Conservation (phyloP, 495 filamentous ascomycete species). For the Penicillium robsamsonii region DNA sequence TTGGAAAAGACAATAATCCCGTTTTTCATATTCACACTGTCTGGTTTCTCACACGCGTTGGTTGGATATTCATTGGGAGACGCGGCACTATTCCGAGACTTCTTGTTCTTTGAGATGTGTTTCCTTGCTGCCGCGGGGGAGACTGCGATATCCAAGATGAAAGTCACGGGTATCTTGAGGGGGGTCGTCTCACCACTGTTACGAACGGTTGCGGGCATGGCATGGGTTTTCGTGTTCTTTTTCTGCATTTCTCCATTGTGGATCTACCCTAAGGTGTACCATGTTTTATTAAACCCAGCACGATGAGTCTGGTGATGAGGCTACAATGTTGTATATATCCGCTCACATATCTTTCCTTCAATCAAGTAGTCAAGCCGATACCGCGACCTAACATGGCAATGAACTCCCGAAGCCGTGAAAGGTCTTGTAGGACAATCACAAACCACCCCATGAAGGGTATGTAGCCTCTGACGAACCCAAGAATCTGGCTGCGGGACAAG, state of each 20-base stretch:
- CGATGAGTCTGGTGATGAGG: not conserved
- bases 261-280: not conserved
- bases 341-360: not conserved
- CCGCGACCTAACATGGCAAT: not conserved
- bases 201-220: not conserved
- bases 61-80: slow-evolving; percentile 1
- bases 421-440: not conserved
- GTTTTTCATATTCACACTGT: not conserved
- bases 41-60: slow-evolving; percentile 2
- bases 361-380: not conserved
- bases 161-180: not conserved
- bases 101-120: not conserved
- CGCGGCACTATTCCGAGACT: not conserved
- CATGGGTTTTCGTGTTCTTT: not conserved
- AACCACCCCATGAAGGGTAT: not conserved
- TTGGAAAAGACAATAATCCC: not conserved
- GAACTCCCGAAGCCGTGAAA: not conserved
- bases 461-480: slow-evolving; percentile 1
- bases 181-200: not conserved
- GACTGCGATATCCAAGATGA: not conserved
- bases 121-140: not conserved
- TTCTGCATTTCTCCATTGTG: not conserved
- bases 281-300: not conserved
- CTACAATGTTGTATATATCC: not conserved
- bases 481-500: not conserved